Base-by-base conservation (phyloP, 805 yeast species). In the Torulaspora delbrueckii region DNA sequence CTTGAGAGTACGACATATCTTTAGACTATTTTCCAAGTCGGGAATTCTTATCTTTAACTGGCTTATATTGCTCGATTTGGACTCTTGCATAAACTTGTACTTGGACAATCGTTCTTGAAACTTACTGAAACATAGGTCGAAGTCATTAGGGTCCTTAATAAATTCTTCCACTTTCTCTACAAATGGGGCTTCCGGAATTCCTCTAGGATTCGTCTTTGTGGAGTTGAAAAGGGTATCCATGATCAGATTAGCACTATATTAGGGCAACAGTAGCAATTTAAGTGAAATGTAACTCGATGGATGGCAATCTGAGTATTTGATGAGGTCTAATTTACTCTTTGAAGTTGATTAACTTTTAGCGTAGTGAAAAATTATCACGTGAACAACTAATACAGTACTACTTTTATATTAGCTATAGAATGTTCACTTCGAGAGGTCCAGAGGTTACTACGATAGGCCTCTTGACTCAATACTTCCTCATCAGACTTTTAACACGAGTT, bases 151-250 rank as follows among this genome's bases (percentile, higher is more conserved):
- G 54, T 75, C 73, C 58, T 80, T 84, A 51, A 89, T 76, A 55
- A 81, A 78, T 40, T 79, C 83, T 45, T 81, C 93, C 8, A 90
- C 93, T 46, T 80, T 79, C 51, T 85, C 95, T 42, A 93, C 81
- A 65, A 93, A 93, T 33, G 95, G 96, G 1, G 99, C 99, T 60
- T 86, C 85, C 5, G 99, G 99, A 46, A 93, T 93, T 3, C 99
- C 99, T 53, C 98, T 77, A 8, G 97, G 93, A 60, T 93, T 93
- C 19, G 81, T 69, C 40, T 78, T 74, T 2, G 75, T 76, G 10
- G 82, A 74, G 57, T 82, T 79, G 47, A 52, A 55, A 13, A 62
- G 18, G 1, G 66, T 52, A 43, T 63, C 65, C 65, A 65, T 63
- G 30, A 28, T 44, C 18, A 19, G 8, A 32, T 19, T 13, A 12